Evolutionary conservation across 148 eudicot genomes (phyloP), one percentile per base, ranked within the genome.

Genomic region (Simmondsia chinensis): DNA sequence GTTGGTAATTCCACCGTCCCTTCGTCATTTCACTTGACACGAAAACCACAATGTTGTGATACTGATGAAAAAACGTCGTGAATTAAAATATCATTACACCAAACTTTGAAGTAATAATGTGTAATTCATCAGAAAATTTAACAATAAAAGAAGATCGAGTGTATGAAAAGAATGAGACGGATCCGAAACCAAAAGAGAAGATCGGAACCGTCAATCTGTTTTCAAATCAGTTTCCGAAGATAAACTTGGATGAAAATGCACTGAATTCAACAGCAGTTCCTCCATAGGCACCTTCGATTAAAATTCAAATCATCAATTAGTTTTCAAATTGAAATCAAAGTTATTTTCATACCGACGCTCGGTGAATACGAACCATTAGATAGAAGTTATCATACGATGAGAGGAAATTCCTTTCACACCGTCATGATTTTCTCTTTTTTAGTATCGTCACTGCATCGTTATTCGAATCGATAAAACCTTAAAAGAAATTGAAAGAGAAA

Each of bases 251-350:
- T 8, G 12, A 10, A 33, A 12, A 10, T 33, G 37, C 37, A 33
- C 37, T 10, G 37, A 33, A 33, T 12, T 33, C 12, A 33, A n/a
- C 13, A 33, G 37, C 37, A 33, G 12, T 33, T 4, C 37, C 5
- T 33, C 37, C 37, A 33, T 33, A 33, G 37, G 37, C 12, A 5
- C 37, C 37, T 33, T 33, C 37, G 37, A 32, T n/a, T n/a, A n/a
- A n/a, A n/a, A n/a, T n/a, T n/a, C n/a, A n/a, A n/a, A n/a, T n/a
- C n/a, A n/a, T n/a, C n/a, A n/a, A n/a, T n/a, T n/a, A n/a, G n/a
- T n/a, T n/a, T n/a, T n/a, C n/a, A n/a, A n/a, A n/a, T n/a, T n/a
- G n/a, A n/a, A n/a, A n/a, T n/a, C n/a, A n/a, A n/a, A n/a, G n/a
- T n/a, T n/a, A n/a, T n/a, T n/a, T n/a, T n/a, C n/a, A n/a, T n/a